Base-by-base conservation (phyloP, 176 grass and related monocot species). In the Hyparrhenia diplandra region DNA sequence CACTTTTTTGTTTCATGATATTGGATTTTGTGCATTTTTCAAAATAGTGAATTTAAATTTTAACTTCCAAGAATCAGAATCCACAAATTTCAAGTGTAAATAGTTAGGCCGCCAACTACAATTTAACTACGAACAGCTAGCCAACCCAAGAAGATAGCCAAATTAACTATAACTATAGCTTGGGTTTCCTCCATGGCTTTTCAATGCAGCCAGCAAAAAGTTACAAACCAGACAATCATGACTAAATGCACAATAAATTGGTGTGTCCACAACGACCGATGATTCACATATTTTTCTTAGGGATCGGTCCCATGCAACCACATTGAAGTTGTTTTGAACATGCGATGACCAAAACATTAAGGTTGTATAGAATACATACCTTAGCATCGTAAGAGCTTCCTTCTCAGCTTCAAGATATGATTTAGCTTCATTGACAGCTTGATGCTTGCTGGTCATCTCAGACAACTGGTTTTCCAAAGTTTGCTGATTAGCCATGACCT, bases 331-430 rank as follows among this genome's bases (percentile, higher is more conserved):
- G 12, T 35, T 49, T 61, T 59, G 9, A 69, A 84, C 51, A 69
- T 6, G 40, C 10, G 31, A 63, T 80, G 73, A 70, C 13, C 6
- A 80, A 70, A 31, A 52, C 1, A 39, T 16, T 13, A 25, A 77
- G 27, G 20, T 17, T 55, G 43, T 65, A 81, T 49, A 82, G 73
- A 78, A 32, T 24, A 59, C 84, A 88, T 52, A 99, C 96, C 92
- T 95, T 76, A 99, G 84, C 90, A 99, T 89, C 60, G 78, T 76
- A 71, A 95, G 75, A 80, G 96, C 92, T 79, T 95, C 92, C 81
- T 91, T 95, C 75, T 95, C 92, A 58, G 92, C 84, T 85, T 93
- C 96, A 84, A 93, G 79, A 80, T 41, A 80, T 32, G 86, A 99
- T 82, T 95, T 99, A 46, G 88, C 75, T 84, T 95, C 90, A 85